Evolutionary conservation across 1,139 yeast genomes (phyloP).

Genomic region (Arxiozyma slooffiae): DNA sequence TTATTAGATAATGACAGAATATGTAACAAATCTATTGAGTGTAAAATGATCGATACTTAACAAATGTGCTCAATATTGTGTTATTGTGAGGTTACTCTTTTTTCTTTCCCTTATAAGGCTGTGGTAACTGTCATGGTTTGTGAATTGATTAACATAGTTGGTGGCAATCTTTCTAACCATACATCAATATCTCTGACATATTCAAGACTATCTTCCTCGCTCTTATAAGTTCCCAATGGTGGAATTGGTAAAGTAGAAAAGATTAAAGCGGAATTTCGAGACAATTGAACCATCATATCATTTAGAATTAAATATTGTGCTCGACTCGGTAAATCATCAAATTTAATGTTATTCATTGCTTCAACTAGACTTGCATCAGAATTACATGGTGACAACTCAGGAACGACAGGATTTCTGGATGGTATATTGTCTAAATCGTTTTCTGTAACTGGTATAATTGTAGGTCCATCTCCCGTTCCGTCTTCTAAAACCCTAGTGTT

Average conservation of each 20-base stretch:
- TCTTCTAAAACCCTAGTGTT: constrained; percentile 60
- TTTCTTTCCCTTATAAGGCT: constrained; percentile 41
- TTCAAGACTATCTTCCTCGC: constrained; percentile 57
- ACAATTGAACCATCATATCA: constrained; percentile 64
- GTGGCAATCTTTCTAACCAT: constrained; percentile 78
- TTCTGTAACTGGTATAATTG: constrained; percentile 44
- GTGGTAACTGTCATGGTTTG: constrained; percentile 95
- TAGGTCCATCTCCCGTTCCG: constrained; percentile 52
- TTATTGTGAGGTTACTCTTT: too few species aligned
- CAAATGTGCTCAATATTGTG: too few species aligned
- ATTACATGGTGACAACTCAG: constrained; percentile 23
- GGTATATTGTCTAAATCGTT: constrained; percentile 10
- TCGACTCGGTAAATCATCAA: constrained; percentile 79
- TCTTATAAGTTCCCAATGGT: constrained; percentile 64
- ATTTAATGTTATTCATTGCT: constrained; percentile 41
- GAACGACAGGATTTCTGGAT: constrained; percentile 13
- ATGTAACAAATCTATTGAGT: too few species aligned
- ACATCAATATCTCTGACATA: constrained; percentile 67
- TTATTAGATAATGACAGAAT: too few species aligned
- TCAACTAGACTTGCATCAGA: constrained; percentile 24
- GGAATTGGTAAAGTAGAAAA: constrained; percentile 91
- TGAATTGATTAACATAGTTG: constrained; percentile 70
- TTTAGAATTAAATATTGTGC: constrained; percentile 85
- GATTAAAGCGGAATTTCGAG: constrained; percentile 55
- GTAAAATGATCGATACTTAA: too few species aligned